A percentile compares a stretch with the other conserved stretches of the same genome.
phyloP scores from a whole-genome alignment of 371 early-diverging fungal genomes.

The Funneliformis caledonium region DNA sequence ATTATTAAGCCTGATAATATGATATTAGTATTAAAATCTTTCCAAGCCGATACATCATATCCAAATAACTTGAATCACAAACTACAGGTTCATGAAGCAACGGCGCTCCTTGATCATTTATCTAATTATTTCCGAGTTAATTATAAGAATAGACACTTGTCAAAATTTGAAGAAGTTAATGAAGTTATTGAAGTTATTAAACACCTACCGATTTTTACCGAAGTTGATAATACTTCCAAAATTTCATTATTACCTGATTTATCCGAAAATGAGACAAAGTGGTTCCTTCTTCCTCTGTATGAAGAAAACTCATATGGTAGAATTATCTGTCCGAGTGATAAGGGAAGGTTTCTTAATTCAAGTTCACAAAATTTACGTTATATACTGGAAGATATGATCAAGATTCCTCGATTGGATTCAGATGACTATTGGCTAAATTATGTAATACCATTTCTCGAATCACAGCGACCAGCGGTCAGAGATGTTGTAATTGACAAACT shows the following conservation, averaged over 20 bases:
- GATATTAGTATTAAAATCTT: background rate
- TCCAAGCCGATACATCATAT: background rate
- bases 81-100: background rate
- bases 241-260: background rate
- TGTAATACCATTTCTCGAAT: background rate
- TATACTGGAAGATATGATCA: background rate
- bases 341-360: background rate
- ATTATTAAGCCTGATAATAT: background rate
- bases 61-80: background rate
- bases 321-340: background rate
- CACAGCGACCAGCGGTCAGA: background rate
- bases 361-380: background rate
- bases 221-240: background rate
- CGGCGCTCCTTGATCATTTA: background rate
- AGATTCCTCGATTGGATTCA: background rate
- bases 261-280: too few species aligned
- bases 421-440: background rate
- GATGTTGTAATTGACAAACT: background rate
- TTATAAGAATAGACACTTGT: background rate
- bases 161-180: background rate
- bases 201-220: slow-evolving; percentile 5
- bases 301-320: background rate
- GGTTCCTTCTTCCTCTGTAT: background rate
- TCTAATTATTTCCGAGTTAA: background rate
- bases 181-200: background rate